Base-by-base conservation (phyloP, 2,329 filamentous ascomycete genomes). In the Ophiostoma triangulosporum region DNA sequence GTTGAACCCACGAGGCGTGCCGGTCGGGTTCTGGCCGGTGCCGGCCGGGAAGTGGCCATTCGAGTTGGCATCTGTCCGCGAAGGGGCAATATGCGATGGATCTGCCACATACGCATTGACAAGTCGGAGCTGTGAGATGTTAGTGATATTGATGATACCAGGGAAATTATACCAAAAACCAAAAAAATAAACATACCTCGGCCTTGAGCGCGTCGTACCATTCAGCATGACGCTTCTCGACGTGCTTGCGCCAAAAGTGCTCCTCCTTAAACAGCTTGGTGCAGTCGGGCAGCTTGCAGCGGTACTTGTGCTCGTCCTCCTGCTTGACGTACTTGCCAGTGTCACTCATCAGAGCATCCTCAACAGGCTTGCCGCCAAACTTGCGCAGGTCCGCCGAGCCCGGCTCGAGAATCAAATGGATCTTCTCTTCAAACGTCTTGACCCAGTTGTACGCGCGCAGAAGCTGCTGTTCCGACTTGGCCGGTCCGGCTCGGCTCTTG, bases 361-460 rank as follows among this genome's bases (percentile, higher is more conserved):
- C 88, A 0, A 88, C 72, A 1, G 86, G 80, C 64, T 88, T 90
- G 17, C 93, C 93, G 50, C 94, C 93, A 26, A 97, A 78, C 70
- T 96, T 97, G 66, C 83, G 83, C 40, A 97, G 73, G 63, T 97
- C 89, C 24, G 86, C 86, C 50, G 83, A 82, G 53, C 93, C 87
- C 0, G 93, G 93, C 60, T 97, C 91, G 14, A 98, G 75, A 48
- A 97, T 86, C 66, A 96, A 90, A 65, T 88, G 74, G 51, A 98
- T 77, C 71, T 98, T 98, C 64, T 98, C 93, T 65, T 98, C 93
- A 63, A 95, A 98, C 0, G 93, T 97, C 72, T 86, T 94, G 56
- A 98, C 94, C 93, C 94, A 98, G 64, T 97, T 98, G 71, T 89
- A 97, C 0, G 93, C 93, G 54, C 90, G 84, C 63, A 94, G 86